phyloP scores from a whole-genome alignment of 345 rosid genomes.

The Anastatica hierochuntica region DNA sequence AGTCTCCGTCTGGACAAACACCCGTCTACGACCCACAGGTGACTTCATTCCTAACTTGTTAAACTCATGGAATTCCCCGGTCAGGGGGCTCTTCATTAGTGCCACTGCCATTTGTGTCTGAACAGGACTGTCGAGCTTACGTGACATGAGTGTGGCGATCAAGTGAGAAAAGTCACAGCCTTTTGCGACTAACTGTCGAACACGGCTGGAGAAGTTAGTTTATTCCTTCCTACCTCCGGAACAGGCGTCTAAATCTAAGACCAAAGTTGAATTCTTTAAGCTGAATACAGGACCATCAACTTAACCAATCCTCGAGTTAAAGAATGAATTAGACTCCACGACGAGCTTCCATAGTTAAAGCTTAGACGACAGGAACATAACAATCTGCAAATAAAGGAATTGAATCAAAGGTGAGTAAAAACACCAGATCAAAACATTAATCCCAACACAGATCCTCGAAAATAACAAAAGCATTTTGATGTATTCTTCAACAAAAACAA shows the following conservation, averaged over 20 bases:
- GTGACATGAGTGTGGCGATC: constrained; percentile 52
- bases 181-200: too few relatives aligned
- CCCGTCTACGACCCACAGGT: constrained; percentile 66
- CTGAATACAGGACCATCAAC: constrained; percentile 33
- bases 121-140: constrained; percentile 87
- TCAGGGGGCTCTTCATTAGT: constrained; percentile 60
- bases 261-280: constrained; percentile 5
- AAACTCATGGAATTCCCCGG: constrained; percentile 69
- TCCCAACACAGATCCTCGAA: not conserved
- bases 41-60: constrained; percentile 50
- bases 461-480: not conserved
- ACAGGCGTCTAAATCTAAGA: constrained; percentile 30
- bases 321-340: constrained; percentile 7
- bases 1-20: constrained; percentile 90
- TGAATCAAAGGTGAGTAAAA: not conserved
- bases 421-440: not conserved
- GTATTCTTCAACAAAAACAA: too few relatives aligned
- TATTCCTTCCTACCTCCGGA: constrained; percentile 23
- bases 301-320: too few relatives aligned
- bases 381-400: constrained; percentile 9
- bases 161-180: constrained; percentile 11
- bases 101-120: constrained; percentile 96
- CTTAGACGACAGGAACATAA: not conserved
- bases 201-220: constrained; percentile 22
- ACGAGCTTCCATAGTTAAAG: constrained; percentile 14